These are phyloP conservation scores for Cucumis hystrix DNA, from an alignment of 306 rosid genomes.

Conservation along the genomic window DNA sequence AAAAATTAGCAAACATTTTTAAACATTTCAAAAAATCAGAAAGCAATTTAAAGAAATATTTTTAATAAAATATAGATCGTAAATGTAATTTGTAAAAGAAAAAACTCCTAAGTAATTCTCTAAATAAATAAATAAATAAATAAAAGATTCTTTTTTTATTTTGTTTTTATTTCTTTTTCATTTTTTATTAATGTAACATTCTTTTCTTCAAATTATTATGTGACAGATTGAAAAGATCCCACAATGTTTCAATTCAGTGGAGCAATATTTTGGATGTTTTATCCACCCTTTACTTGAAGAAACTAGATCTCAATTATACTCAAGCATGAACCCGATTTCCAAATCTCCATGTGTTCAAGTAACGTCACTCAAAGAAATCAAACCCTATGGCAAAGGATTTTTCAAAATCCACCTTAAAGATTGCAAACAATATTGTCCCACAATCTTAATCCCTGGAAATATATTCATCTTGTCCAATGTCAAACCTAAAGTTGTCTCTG, in stretches of 20 bases:
- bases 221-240: slow-evolving; percentile 40
- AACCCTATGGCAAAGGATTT: background rate
- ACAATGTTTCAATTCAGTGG: slow-evolving; percentile 22
- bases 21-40: no score
- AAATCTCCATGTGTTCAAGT: slow-evolving; percentile 42
- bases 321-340: slow-evolving; percentile 35
- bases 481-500: background rate
- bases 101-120: background rate
- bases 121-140: background rate
- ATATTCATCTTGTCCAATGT: background rate
- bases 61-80: background rate
- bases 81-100: background rate
- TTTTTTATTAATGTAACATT: background rate
- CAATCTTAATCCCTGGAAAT: background rate
- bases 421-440: background rate
- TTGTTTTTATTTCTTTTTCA: background rate
- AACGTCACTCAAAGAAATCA: background rate
- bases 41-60: no score
- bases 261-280: slow-evolving; percentile 31
- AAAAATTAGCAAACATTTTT: background rate
- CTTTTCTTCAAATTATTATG: background rate
- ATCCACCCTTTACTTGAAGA: slow-evolving; percentile 55
- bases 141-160: background rate
- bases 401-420: background rate
- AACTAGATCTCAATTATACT: slow-evolving; percentile 38